phyloP scores from a whole-genome alignment of 495 filamentous ascomycete species.

The Penicillium diatomitis region DNA sequence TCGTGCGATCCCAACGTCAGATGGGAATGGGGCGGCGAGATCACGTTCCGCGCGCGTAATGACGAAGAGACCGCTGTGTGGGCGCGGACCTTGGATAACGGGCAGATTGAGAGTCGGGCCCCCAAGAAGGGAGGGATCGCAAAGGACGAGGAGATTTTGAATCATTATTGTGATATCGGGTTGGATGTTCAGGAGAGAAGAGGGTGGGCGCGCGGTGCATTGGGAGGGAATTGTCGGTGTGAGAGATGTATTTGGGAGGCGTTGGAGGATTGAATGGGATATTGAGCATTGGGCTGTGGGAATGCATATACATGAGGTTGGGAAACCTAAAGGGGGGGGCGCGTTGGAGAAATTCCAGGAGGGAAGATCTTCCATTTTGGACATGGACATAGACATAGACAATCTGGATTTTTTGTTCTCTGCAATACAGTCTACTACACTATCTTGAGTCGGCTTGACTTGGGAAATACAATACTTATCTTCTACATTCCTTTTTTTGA shows the following conservation, averaged over 20 bases:
- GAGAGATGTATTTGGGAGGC: conserved; percentile 60
- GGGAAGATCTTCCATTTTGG: too few relatives aligned
- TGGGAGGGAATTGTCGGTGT: conserved; percentile 83
- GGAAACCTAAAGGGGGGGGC: neutral
- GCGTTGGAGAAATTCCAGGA: neutral
- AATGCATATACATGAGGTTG: neutral
- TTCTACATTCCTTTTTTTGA: too few relatives aligned
- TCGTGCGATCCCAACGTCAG: conserved; percentile 86
- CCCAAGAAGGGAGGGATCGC: conserved; percentile 45
- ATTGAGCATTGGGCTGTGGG: neutral
- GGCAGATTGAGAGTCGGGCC: conserved; percentile 7
- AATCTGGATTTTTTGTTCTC: too few relatives aligned
- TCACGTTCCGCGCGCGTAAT: conserved; percentile 51
- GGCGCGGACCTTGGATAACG: conserved; percentile 21
- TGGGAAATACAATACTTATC: too few relatives aligned
- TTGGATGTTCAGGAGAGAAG: conserved; percentile 68
- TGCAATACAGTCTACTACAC: too few relatives aligned
- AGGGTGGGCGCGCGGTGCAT: conserved; percentile 77
- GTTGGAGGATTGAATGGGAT: conserved; percentile 9
- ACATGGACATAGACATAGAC: too few relatives aligned
- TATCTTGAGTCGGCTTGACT: too few relatives aligned
- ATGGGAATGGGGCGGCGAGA: conserved; percentile 89
- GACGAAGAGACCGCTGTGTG: conserved; percentile 38
- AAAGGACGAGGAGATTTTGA: conserved; percentile 75
- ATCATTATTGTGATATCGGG: conserved; percentile 88